Percentiles rank a stretch among this genome's conserved stretches.
Conservation (phyloP, 1,139 yeast species). For the Citeromyces hawaiiensis region DNA sequence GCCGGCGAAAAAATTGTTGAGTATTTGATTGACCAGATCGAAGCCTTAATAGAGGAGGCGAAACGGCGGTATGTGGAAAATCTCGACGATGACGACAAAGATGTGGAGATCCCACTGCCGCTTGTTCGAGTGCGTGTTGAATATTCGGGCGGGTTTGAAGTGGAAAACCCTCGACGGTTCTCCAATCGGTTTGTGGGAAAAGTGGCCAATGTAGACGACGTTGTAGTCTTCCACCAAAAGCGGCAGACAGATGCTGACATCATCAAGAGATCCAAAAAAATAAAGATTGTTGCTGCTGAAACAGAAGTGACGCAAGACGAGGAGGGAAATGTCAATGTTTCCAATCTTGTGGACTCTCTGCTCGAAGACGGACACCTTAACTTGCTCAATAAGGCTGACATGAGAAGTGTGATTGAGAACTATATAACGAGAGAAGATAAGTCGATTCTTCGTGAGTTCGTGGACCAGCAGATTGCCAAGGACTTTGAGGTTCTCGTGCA, state of each 20-base stretch:
- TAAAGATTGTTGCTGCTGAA: conserved; percentile 12
- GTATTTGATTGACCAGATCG: conserved; percentile 52
- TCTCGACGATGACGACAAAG: conserved; percentile 17
- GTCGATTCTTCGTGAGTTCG: conserved; percentile 50
- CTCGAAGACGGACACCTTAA: conserved; percentile 50
- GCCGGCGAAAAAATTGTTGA: too few relatives aligned
- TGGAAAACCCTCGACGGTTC: conserved; percentile 81
- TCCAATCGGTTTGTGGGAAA: conserved; percentile 83
- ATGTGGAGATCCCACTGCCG: conserved; percentile 44
- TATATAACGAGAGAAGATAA: conserved; percentile 80
- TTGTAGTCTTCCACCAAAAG: conserved; percentile 56
- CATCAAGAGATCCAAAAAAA: conserved; percentile 12
- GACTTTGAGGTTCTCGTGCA: conserved; percentile 47
- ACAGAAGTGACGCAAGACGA: conserved; percentile 12
- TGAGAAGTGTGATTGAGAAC: conserved; percentile 58
- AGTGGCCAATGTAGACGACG: conserved; percentile 84
- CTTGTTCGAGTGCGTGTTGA: conserved; percentile 74
- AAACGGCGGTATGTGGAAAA: conserved; percentile 28
- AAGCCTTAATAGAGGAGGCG: conserved; percentile 51
- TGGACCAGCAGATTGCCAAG: conserved; percentile 49
- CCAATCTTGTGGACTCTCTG: conserved; percentile 46
- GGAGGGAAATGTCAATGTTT: conserved; percentile 35
- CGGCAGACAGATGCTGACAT: conserved; percentile 12
- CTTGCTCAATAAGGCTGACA: conserved; percentile 64
- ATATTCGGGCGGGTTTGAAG: conserved; percentile 80